These are phyloP conservation scores for Anastatica hierochuntica DNA, from an alignment of 345 rosid species.

Conservation along the genomic window DNA sequence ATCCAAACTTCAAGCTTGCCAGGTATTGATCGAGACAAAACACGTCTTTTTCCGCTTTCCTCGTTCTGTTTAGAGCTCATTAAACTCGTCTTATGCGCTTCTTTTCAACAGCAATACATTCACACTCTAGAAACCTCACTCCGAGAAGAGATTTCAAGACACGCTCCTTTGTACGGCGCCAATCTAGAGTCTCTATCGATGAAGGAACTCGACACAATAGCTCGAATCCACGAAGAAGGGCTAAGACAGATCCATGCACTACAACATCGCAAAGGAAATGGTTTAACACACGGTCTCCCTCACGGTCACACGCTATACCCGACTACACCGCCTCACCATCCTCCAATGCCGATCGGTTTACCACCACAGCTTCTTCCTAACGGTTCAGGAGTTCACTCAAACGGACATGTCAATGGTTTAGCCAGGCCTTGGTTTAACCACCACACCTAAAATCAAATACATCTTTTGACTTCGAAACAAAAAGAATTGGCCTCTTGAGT, in stretches of 20 bases:
- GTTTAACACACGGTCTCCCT: conserved; percentile 51
- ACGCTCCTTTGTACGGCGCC: conserved; percentile 95
- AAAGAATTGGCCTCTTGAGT: conserved; percentile 23
- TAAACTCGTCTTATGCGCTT: conserved; percentile 1
- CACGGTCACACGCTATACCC: conserved; percentile 69
- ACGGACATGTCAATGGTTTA: conserved; percentile 67
- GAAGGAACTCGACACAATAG: conserved; percentile 83
- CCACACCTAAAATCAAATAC: conserved; percentile 20
- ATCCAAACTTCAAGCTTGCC: conserved; percentile 77
- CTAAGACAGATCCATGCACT: conserved; percentile 73
- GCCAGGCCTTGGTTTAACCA: conserved; percentile 89
- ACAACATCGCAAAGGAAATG: conserved; percentile 66
- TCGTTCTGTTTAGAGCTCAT: not conserved
- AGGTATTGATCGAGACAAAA: too few relatives aligned
- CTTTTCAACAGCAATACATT: conserved; percentile 67
- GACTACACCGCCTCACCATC: conserved; percentile 37
- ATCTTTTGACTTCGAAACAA: conserved; percentile 19
- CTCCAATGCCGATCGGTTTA: conserved; percentile 61
- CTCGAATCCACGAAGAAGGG: conserved; percentile 92
- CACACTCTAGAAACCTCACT: conserved; percentile 61
- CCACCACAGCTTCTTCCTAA: conserved; percentile 61
- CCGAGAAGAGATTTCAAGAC: conserved; percentile 81
- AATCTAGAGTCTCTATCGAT: conserved; percentile 80
- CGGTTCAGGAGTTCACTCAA: conserved; percentile 66
- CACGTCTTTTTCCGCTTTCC: not conserved